A percentile compares a stretch with the other conserved stretches of the same genome.
phyloP scores from a whole-genome alignment of 2,329 filamentous ascomycete genomes.

The Xylaria arbuscula region DNA sequence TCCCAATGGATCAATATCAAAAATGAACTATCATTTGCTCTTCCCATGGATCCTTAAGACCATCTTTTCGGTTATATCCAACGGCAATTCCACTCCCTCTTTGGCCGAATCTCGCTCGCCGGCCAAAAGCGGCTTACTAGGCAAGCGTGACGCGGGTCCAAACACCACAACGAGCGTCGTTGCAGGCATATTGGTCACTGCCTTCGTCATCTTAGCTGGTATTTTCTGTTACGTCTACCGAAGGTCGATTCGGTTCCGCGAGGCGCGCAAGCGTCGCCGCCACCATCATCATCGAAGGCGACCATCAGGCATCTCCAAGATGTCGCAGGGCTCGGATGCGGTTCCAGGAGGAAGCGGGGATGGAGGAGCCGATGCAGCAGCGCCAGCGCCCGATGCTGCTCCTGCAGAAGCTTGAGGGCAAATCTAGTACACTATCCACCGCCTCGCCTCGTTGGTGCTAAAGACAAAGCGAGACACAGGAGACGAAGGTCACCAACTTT shows the following conservation, averaged over 20 bases:
- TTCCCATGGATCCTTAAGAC: constrained; percentile 23
- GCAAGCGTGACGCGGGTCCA: constrained; percentile 29
- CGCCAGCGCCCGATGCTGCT: constrained; percentile 15
- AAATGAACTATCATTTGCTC: neutral
- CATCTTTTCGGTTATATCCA: constrained; percentile 8
- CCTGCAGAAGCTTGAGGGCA: constrained; percentile 18
- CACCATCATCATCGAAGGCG: constrained; percentile 30
- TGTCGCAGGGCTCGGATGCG: constrained; percentile 33
- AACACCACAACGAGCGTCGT: constrained; percentile 38
- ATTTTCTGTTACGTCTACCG: constrained; percentile 36
- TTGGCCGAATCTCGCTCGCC: neutral
- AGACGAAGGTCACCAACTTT: constrained; percentile 5
- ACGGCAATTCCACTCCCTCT: constrained; percentile 7
- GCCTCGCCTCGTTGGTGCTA: neutral
- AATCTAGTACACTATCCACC: neutral
- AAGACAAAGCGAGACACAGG: constrained; percentile 4
- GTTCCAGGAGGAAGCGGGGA: constrained; percentile 4
- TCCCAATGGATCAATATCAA: constrained; percentile 16
- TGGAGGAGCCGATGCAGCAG: constrained; percentile 16
- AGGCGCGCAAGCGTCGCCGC: constrained; percentile 30
- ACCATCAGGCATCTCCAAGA: constrained; percentile 35
- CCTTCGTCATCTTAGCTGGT: constrained; percentile 32
- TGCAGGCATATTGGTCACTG: constrained; percentile 37
- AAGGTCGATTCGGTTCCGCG: constrained; percentile 28
- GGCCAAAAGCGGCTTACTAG: constrained; percentile 8